These are phyloP conservation scores for Suillus decipiens DNA, from an alignment of 768 basidiomycete species.

Conservation along the genomic window DNA sequence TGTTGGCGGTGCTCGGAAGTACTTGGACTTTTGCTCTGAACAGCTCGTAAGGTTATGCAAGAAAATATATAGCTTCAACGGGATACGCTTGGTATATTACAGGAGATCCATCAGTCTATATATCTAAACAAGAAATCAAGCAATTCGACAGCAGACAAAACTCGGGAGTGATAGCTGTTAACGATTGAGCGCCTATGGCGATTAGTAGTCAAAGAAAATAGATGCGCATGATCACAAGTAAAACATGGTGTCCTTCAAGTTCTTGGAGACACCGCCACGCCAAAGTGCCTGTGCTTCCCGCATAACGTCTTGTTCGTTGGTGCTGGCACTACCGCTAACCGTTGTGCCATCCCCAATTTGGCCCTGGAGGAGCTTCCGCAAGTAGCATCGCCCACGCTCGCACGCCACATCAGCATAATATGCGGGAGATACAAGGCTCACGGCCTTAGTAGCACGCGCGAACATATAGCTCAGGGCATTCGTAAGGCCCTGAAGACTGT, in stretches of 20 bases:
- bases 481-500: slow-evolving; percentile 55
- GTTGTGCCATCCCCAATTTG: slow-evolving; percentile 25
- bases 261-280: slow-evolving; percentile 51
- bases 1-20: not conserved
- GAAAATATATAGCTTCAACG: not conserved
- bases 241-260: slow-evolving; percentile 72
- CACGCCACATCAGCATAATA: slow-evolving; percentile 51
- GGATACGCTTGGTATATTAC: not conserved
- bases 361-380: slow-evolving; percentile 50
- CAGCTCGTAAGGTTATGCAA: not conserved
- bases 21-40: not conserved
- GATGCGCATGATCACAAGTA: slow-evolving; percentile 50
- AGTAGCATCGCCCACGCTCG: slow-evolving; percentile 55
- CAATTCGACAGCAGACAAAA: slow-evolving; percentile 2
- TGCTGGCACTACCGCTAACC: slow-evolving; percentile 36
- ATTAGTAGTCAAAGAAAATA: slow-evolving; percentile 1
- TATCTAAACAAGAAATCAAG: not conserved
- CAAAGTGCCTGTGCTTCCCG: slow-evolving; percentile 57
- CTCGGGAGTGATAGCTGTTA: not conserved
- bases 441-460: slow-evolving; percentile 56
- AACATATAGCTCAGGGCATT: slow-evolving; percentile 58
- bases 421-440: slow-evolving; percentile 38
- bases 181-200: not conserved
- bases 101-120: not conserved
- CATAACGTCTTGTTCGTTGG: slow-evolving; percentile 49